A percentile compares a stretch with the other conserved stretches of the same genome.
phyloP scores from a whole-genome alignment of 768 basidiomycete species.

The Panaeolus cyanescens region DNA sequence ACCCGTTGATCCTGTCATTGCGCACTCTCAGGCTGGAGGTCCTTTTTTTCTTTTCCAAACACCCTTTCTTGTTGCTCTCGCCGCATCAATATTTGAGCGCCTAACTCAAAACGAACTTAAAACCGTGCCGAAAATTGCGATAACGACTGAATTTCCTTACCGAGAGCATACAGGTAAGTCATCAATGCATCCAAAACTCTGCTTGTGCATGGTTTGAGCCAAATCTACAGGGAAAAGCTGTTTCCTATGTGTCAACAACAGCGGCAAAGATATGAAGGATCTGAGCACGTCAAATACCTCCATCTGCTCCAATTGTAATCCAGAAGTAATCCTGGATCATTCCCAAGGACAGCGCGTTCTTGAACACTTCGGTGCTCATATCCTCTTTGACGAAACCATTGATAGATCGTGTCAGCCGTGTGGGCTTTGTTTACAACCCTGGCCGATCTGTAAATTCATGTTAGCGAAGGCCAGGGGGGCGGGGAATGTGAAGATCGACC shows the following conservation, averaged over 20 bases:
- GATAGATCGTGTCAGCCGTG: conserved; percentile 18
- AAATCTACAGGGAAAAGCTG: conserved; percentile 13
- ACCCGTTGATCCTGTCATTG: conserved; percentile 23
- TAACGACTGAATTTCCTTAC: conserved; percentile 18
- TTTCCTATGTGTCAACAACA: conserved; percentile 18
- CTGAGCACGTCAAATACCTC: conserved; percentile 1
- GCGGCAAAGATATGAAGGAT: conserved; percentile 9
- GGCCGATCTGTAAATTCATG: conserved; percentile 17
- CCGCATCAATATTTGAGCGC: conserved; percentile 17
- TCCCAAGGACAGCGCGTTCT: conserved; percentile 20
- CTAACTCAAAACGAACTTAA: conserved; percentile 18
- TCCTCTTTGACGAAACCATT: conserved; percentile 21
- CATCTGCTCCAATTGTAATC: conserved; percentile 14
- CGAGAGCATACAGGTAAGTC: conserved; percentile 17
- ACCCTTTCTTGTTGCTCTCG: conserved; percentile 17
- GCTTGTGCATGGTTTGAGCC: neutral
- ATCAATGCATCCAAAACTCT: neutral
- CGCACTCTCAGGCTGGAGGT: conserved; percentile 1
- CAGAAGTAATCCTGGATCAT: conserved; percentile 11
- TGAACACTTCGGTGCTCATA: conserved; percentile 28
- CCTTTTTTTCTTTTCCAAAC: conserved; percentile 27
- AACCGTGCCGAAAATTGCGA: conserved; percentile 16
- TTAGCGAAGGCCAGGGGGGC: conserved; percentile 23
- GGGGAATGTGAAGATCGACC: conserved; percentile 16
- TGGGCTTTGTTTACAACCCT: conserved; percentile 25